These are phyloP conservation scores for Hanseniaspora hatyaiensis DNA, from an alignment of 805 yeast genomes.

Conservation along the genomic window DNA sequence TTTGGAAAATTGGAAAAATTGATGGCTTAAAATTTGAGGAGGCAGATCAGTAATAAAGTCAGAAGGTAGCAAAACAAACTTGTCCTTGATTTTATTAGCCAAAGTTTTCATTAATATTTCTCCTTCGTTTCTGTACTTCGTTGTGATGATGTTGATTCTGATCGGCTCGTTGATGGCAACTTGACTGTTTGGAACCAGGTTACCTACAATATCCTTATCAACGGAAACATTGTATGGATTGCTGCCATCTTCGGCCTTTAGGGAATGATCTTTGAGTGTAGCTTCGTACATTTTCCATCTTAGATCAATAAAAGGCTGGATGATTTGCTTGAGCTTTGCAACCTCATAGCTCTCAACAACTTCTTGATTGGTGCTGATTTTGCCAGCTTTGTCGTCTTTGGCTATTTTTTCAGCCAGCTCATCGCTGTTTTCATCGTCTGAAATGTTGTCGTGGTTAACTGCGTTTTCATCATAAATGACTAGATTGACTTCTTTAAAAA, in stretches of 20 bases:
- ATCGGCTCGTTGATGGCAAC: conserved; percentile 25
- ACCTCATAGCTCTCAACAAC: conserved; percentile 25
- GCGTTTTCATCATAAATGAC: conserved; percentile 31
- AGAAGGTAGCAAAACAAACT: conserved; percentile 81
- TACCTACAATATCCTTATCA: conserved; percentile 14
- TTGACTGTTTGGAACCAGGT: conserved; percentile 17
- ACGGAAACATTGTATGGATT: conserved; percentile 12
- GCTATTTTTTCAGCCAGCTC: conserved; percentile 23
- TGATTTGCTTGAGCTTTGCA: conserved; percentile 34
- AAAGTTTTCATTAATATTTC: conserved; percentile 41
- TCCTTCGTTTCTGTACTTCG: conserved; percentile 50
- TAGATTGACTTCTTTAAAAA: conserved; percentile 57
- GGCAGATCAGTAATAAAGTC: conserved; percentile 89
- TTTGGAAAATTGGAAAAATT: conserved; percentile 60
- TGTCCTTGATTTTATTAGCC: conserved; percentile 33
- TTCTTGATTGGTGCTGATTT: conserved; percentile 19
- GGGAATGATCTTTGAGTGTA: conserved; percentile 10
- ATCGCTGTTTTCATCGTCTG: conserved; percentile 33
- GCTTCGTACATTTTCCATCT: conserved; percentile 27
- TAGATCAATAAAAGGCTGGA: conserved; percentile 37
- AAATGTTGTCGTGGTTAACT: background rate
- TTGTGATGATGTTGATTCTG: conserved; percentile 34
- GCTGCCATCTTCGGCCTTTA: conserved; percentile 22
- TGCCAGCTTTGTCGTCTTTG: background rate
- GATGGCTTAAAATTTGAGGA: conserved; percentile 77